Evolutionary conservation across 1,284 basidiomycete genomes (phyloP), one percentile per base, ranked within the genome.

Genomic region (Malassezia equina): DNA sequence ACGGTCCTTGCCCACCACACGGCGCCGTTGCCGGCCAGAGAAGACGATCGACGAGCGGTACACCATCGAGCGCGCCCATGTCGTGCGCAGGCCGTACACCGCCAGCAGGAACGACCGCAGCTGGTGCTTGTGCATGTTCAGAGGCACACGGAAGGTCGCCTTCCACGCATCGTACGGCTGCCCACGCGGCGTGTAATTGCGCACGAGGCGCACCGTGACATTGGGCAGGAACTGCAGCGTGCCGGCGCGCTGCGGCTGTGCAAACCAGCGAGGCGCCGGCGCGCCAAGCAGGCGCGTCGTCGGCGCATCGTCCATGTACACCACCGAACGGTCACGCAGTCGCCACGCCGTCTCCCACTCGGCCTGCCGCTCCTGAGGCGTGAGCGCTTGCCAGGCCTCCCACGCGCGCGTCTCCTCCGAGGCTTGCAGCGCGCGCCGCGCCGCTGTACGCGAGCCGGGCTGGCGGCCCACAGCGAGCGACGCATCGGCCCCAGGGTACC

Each of bases 51-150:
- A 48, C 12, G 68, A 63, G 29, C 71, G 63, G 71, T 89, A 90
- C 77, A 88, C 86, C 78, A 86, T 86, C 15, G 90, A 94, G 36
- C 90, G 87, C 62, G 93, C 88, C 76, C 91, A 95, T 7, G 90
- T 94, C 36, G 94, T 84, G 60, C 86, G 66, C 21, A 75, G 59
- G 8, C 71, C 87, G 71, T 95, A 95, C 40, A 86, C 82, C 25
- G 88, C 80, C 32, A 78, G 77, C 27, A 95, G 82, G 75, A 94
- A 93, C 2, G 86, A 86, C 43, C 89, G 84, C 29, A 95, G 78
- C 76, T 90, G 88, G 60, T 85, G 88, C 78, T 95, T 95, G 53
- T 89, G 93, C 77, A 93, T 80, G 49, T 82, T 83, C 55, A 83
- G 84, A 1, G 79, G 78, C 39, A 94, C 81, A 54, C 88, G 86